Percentiles rank a stretch among this genome's conserved stretches.
Conservation (phyloP, 2,329 filamentous ascomycete species). For the Leptographium galeiforme region DNA sequence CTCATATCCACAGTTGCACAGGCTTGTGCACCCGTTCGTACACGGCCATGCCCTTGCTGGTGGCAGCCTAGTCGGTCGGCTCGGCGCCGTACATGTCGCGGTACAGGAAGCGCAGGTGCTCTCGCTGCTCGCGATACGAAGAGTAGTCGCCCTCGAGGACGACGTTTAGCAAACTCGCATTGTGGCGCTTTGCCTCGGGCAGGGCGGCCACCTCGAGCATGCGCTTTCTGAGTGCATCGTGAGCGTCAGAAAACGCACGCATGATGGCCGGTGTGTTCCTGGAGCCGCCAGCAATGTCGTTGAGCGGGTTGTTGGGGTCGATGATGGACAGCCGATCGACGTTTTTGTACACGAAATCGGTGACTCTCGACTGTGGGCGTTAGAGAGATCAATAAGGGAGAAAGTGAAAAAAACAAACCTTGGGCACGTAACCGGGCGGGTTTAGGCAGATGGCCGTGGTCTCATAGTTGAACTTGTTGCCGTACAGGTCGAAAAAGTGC, state of each 20-base stretch:
- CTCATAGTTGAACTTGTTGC: constrained; percentile 61
- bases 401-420: constrained; percentile 43
- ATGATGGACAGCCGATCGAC: constrained; percentile 67
- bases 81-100: constrained; percentile 20
- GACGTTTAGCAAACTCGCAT: constrained; percentile 51
- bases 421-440: constrained; percentile 61
- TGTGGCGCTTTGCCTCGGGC: constrained; percentile 13
- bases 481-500: constrained; percentile 82
- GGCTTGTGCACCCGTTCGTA: too few species aligned
- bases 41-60: neutral
- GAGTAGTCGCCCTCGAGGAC: constrained; percentile 70
- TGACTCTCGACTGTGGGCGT: constrained; percentile 28
- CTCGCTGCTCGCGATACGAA: constrained; percentile 56
- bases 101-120: constrained; percentile 43
- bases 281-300: constrained; percentile 86
- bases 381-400: neutral
- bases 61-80: neutral
- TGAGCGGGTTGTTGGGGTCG: constrained; percentile 72
- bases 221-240: constrained; percentile 39
- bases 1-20: too few species aligned
- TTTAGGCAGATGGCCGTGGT: constrained; percentile 62
- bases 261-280: constrained; percentile 55
- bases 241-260: constrained; percentile 54
- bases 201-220: constrained; percentile 37
- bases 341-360: constrained; percentile 41